Evolutionary conservation across 2,329 filamentous ascomycete genomes (phyloP), one percentile per base, ranked within the genome.

Genomic region (Apiospora aurea): DNA sequence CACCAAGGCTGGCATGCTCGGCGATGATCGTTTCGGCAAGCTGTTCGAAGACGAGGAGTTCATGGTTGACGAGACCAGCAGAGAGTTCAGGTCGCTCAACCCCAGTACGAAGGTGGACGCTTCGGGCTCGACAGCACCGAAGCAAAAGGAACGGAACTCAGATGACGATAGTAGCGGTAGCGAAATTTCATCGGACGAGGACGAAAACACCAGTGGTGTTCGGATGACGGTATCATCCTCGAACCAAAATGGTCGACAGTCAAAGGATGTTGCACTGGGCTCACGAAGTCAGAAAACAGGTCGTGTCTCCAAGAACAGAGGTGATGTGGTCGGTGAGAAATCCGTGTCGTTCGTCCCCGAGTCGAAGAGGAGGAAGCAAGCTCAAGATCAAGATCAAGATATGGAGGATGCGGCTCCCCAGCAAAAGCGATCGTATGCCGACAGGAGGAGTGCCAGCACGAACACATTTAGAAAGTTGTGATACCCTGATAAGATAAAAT

Each of bases 31-130:
- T 85, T 98, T 99, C 88, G 89, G 89, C 76, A 90, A 91, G 76
- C 84, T 99, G 74, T 99, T 98, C 84, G 92, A 98, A 79, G 94
- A 98, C 81, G 93, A 95, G 77, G 95, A 97, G 72, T 98, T 97
- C 82, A 90, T 90, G 77, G 93, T 99, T 72, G 96, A 99, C 81
- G 96, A 99, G 83, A 92, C 85, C 51, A 97, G 92, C 75, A 88
- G 91, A 78, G 96, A 98, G 81, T 99, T 97, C 86, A 90, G 91
- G 72, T 88, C 92, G 66, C 91, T 97, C 82, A 99, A 99, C 80
- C 94, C 96, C 5, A 97, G 94, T 82, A 96, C 94, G 10, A 89
- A 85, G 5, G 78, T 85, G n/a, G 79, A 85, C 64, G 71, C 77
- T 74, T n/a, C 18, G 18, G 69, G 53, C 4, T 43, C 29, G n/a